Base-by-base conservation (phyloP, 2,329 filamentous ascomycete genomes). In the Aspergillaceae sp. region DNA sequence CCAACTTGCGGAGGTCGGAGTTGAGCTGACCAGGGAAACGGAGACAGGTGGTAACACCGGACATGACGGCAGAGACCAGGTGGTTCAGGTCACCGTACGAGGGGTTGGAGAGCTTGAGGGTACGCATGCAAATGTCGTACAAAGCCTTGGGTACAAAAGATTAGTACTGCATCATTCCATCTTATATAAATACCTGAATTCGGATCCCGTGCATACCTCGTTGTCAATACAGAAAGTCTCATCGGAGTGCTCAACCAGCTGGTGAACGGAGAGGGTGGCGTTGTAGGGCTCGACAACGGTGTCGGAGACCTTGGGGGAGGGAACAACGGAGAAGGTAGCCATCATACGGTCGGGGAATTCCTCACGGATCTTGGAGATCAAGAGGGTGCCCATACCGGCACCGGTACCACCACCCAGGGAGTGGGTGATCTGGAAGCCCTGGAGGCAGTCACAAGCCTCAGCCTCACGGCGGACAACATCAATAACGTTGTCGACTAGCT, bases 151-250 rank as follows among this genome's bases (percentile, higher is more conserved):
- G 8, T 32, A 32, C 30, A 32, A n/a, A n/a, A n/a, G 30, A 19
- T 32, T 32, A 32, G 30, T 32, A 6, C 30, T 79, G 46, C 2
- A 42, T 27, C 7, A 34, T 43, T 53, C 19, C 51, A 48, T 45
- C 8, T 11, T 5, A 10, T 8, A 51, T 4, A 42, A 42, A 36
- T 50, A 51, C 62, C 43, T 56, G 47, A 34, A 44, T 9, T 41
- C 9, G 19, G 19, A 19, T 19, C 19, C 19, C 19, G 43, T 33
- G 32, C 67, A 52, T 66, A 79, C 76, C 83, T 98, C 91, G 80
- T 98, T 98, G 74, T 98, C 92, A 73, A 98, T 98, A 79, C 92
- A 98, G 84, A 96, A 98, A 71, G 92, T 98, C 86, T 94, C 90
- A 72, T 98, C 92, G 43, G 92, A 98, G 84, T 98, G 96, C 83